Evolutionary conservation across 768 basidiomycete genomes (phyloP).

Genomic region (Hypholoma sublateritium): DNA sequence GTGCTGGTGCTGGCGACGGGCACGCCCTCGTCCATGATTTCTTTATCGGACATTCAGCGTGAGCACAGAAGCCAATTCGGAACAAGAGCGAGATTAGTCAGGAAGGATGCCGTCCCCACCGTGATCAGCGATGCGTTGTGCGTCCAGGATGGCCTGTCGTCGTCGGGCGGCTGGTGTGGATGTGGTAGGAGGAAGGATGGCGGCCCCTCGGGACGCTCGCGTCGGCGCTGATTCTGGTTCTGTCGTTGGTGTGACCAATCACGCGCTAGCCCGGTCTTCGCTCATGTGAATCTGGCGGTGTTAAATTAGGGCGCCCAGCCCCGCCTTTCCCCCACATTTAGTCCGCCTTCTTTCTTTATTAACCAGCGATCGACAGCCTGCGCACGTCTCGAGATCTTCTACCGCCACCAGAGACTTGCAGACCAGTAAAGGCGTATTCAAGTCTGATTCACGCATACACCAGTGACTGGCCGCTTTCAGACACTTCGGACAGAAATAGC

Average conservation of each 20-base stretch:
- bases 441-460: background rate
- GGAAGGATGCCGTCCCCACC: background rate
- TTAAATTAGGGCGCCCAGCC: constrained; percentile 5
- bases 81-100: constrained; percentile 4
- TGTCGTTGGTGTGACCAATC: constrained; percentile 2
- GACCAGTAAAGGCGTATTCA: background rate
- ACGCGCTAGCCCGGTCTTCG: constrained; percentile 2
- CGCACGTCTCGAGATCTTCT: background rate
- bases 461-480: background rate
- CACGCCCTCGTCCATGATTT: constrained; percentile 8
- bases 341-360: constrained; percentile 5
- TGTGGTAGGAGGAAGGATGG: constrained; percentile 6
- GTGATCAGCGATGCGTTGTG: background rate
- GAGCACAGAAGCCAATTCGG: constrained; percentile 2
- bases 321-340: constrained; percentile 12
- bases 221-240: background rate
- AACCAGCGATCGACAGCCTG: background rate
- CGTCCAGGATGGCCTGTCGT: background rate
- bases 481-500: background rate
- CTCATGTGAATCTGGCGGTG: constrained; percentile 6
- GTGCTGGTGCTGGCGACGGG: constrained; percentile 4
- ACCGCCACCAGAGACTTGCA: background rate
- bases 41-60: constrained; percentile 1
- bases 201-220: background rate
- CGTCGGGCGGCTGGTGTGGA: background rate